phyloP scores from a whole-genome alignment of 2,329 filamentous ascomycete species.

The Neonectria ditissima region DNA sequence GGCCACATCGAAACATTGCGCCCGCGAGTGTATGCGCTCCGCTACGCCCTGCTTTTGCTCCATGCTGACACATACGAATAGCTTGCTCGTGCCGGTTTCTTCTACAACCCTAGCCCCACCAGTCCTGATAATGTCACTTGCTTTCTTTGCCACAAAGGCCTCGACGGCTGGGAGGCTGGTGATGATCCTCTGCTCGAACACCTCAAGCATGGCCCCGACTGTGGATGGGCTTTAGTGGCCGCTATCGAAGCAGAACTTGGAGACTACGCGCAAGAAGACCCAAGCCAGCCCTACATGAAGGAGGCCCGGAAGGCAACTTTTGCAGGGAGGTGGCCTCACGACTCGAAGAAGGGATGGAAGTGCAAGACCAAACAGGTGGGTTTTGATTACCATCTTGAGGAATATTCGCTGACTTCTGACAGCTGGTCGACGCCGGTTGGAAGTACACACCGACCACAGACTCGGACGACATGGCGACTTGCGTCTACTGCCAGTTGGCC shows the following conservation, averaged over 20 bases:
- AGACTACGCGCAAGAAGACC: conserved; percentile 77
- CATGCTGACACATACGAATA: conserved; percentile 54
- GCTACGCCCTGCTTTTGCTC: conserved; percentile 12
- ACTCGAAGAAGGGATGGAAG: conserved; percentile 87
- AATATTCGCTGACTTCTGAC: not conserved
- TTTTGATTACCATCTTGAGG: not conserved
- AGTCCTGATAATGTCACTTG: conserved; percentile 91
- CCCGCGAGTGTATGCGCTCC: conserved; percentile 46
- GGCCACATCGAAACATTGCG: conserved; percentile 74
- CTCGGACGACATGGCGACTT: conserved; percentile 89
- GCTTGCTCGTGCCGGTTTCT: conserved; percentile 93
- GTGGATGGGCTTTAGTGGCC: conserved; percentile 85
- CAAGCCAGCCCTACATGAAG: conserved; percentile 76
- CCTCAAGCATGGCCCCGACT: conserved; percentile 82
- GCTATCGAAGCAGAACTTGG: conserved; percentile 71
- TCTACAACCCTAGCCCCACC: conserved; percentile 79
- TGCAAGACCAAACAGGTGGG: conserved; percentile 88
- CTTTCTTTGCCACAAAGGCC: conserved; percentile 84
- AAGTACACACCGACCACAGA: conserved; percentile 88
- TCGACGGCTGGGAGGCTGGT: conserved; percentile 92
- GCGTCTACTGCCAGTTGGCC: conserved; percentile 88
- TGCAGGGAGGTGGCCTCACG: conserved; percentile 87
- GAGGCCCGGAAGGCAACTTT: conserved; percentile 88
- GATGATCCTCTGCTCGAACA: conserved; percentile 90
- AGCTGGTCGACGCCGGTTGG: conserved; percentile 95